A percentile compares a stretch with the other conserved stretches of the same genome.
Evolutionary conservation across 306 rosid genomes (phyloP).

Genomic region (Fragaria nilgerrensis): DNA sequence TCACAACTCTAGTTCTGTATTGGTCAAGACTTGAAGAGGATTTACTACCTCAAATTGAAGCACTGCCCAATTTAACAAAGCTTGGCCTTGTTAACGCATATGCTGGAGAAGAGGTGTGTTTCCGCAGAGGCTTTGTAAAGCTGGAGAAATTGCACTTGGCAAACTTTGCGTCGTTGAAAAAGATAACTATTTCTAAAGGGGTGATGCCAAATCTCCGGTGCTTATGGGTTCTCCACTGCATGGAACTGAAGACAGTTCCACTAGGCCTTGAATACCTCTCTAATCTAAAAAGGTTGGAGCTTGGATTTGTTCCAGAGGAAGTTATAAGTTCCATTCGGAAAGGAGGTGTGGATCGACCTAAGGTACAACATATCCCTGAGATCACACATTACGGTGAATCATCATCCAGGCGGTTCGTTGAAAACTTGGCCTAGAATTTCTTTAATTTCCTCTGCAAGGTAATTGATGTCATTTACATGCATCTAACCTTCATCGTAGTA

Average conservation of each 20-base stretch:
- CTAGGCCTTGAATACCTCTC: not conserved
- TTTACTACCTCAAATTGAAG: too few relatives aligned
- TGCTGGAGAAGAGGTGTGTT: not conserved
- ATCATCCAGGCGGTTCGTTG: not conserved
- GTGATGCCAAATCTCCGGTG: not conserved
- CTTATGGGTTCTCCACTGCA: not conserved
- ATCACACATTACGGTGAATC: not conserved
- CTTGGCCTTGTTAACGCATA: not conserved
- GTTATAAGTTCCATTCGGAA: not conserved
- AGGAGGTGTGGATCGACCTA: not conserved
- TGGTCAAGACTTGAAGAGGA: too few relatives aligned
- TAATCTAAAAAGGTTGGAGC: not conserved
- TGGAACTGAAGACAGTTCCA: conserved; percentile 7
- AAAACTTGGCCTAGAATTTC: not conserved
- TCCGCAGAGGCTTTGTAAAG: not conserved
- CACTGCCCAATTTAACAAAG: not conserved
- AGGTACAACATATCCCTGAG: not conserved
- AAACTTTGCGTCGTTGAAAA: not conserved
- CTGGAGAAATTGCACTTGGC: accelerated
- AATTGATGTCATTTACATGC: too few relatives aligned
- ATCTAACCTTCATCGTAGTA: too few relatives aligned
- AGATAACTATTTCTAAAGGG: not conserved
- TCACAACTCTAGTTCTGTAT: too few relatives aligned
- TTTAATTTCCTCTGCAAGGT: not conserved
- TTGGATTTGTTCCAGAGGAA: not conserved